phyloP scores from a whole-genome alignment of 768 basidiomycete species.

The Leccinellum rugosiceps region DNA sequence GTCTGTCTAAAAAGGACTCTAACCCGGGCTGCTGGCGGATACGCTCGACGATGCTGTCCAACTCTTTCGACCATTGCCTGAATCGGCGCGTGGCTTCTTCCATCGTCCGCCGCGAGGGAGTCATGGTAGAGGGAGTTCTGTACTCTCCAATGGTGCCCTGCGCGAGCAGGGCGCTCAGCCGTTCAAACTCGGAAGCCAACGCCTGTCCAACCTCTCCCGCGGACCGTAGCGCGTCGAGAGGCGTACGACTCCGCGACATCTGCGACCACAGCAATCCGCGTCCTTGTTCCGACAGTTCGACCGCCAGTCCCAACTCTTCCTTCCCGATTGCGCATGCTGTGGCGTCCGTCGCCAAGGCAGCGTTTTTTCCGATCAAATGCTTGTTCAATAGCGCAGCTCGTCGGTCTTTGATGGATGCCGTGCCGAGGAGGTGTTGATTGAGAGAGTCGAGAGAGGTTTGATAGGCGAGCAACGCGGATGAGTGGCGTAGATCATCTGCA shows the following conservation, averaged over 20 bases:
- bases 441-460: slow-evolving; percentile 15
- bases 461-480: slow-evolving; percentile 24
- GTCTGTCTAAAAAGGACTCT: slow-evolving; percentile 29
- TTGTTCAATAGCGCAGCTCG: slow-evolving; percentile 7
- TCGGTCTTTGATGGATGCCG: slow-evolving; percentile 17
- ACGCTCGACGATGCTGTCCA: slow-evolving; percentile 17
- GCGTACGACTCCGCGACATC: slow-evolving; percentile 23
- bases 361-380: background rate
- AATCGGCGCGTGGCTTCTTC: slow-evolving; percentile 19
- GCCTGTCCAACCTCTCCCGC: slow-evolving; percentile 9
- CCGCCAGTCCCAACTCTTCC: slow-evolving; percentile 19
- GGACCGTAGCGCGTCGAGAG: slow-evolving; percentile 23
- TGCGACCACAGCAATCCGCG: slow-evolving; percentile 31
- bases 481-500: slow-evolving; percentile 12
- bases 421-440: slow-evolving; percentile 16
- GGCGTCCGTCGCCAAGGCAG: slow-evolving; percentile 23
- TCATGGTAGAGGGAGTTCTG: background rate
- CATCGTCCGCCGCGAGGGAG: background rate
- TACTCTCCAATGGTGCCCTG: background rate
- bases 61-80: slow-evolving; percentile 12
- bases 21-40: slow-evolving; percentile 28
- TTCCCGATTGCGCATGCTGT: slow-evolving; percentile 24
- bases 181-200: slow-evolving; percentile 28
- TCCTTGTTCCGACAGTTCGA: slow-evolving; percentile 37
- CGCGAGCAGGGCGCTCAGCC: slow-evolving; percentile 12